Conservation (phyloP, 345 rosid species). For the Euphorbia tirucalli region DNA sequence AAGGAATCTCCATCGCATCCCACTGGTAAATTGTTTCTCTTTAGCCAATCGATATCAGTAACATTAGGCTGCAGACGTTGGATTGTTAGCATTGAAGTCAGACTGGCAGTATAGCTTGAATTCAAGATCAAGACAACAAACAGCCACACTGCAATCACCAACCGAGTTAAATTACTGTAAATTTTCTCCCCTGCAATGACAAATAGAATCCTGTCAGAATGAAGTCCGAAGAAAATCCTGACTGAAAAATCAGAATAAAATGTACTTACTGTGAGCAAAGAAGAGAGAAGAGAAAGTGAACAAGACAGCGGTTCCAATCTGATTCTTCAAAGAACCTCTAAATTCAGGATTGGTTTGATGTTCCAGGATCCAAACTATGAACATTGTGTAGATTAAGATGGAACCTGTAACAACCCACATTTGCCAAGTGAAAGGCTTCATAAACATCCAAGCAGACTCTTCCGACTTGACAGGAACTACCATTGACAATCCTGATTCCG, state of each 20-base stretch:
- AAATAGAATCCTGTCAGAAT: too few species aligned
- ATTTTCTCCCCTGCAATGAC: conserved; percentile 43
- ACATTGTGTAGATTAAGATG: conserved; percentile 42
- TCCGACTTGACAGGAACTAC: conserved; percentile 30
- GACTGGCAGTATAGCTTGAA: conserved; percentile 60
- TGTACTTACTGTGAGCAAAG: conserved; percentile 55
- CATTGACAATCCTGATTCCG: conserved; percentile 54
- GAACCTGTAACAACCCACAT: conserved; percentile 50
- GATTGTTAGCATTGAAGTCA: conserved; percentile 56
- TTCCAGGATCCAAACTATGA: conserved; percentile 50
- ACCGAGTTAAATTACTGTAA: conserved; percentile 34
- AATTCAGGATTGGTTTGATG: conserved; percentile 37
- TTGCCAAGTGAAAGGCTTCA: conserved; percentile 44
- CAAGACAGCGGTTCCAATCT: conserved; percentile 42
- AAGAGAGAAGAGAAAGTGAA: conserved; percentile 53
- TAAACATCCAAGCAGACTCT: conserved; percentile 41
- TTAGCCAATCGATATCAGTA: conserved; percentile 36
- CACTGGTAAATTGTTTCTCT: conserved; percentile 28
- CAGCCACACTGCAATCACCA: conserved; percentile 56
- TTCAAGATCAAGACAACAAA: conserved; percentile 52
- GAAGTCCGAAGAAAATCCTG: too few species aligned
- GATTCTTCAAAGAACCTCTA: conserved; percentile 32
- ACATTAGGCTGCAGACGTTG: conserved; percentile 33
- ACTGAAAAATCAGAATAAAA: neutral
- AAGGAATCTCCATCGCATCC: conserved; percentile 56